phyloP scores from a whole-genome alignment of 2,329 filamentous ascomycete genomes.

The Colletotrichum sojae region DNA sequence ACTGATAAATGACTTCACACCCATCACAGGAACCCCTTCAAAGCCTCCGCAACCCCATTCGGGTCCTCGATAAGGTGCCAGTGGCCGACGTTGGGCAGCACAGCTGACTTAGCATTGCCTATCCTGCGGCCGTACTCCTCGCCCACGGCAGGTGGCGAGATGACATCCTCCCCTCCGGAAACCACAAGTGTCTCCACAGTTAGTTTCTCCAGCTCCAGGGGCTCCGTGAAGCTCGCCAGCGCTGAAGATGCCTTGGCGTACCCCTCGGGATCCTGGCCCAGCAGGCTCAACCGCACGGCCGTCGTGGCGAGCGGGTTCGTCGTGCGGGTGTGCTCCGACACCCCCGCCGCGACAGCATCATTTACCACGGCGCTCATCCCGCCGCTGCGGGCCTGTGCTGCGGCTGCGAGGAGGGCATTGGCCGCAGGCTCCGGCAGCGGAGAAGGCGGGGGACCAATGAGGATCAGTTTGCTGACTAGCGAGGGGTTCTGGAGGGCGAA shows the following conservation, averaged over 20 bases:
- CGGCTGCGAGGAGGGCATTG: conserved; percentile 51
- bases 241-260: conserved; percentile 69
- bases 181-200: conserved; percentile 55
- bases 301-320: conserved; percentile 56
- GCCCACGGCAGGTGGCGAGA: conserved; percentile 54
- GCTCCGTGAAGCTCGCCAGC: conserved; percentile 55
- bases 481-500: conserved; percentile 57
- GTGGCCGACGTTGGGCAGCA: conserved; percentile 60
- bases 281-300: conserved; percentile 59
- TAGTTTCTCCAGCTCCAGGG: conserved; percentile 52
- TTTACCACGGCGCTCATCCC: conserved; percentile 62
- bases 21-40: conserved; percentile 41
- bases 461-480: conserved; percentile 59
- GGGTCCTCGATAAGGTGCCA: conserved; percentile 67
- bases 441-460: conserved; percentile 63
- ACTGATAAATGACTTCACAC: too few species aligned
- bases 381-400: conserved; percentile 55
- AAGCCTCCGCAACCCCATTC: conserved; percentile 49
- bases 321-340: conserved; percentile 53
- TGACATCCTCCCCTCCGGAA: conserved; percentile 61
- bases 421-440: conserved; percentile 56
- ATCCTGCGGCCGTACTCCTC: conserved; percentile 50
- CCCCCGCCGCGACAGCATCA: conserved; percentile 52
- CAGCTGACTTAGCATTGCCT: conserved; percentile 46
- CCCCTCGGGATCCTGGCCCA: conserved; percentile 64